Evolutionary conservation across 352 stramenopile genomes (phyloP).

Genomic region (Phytophthora pistaciae): DNA sequence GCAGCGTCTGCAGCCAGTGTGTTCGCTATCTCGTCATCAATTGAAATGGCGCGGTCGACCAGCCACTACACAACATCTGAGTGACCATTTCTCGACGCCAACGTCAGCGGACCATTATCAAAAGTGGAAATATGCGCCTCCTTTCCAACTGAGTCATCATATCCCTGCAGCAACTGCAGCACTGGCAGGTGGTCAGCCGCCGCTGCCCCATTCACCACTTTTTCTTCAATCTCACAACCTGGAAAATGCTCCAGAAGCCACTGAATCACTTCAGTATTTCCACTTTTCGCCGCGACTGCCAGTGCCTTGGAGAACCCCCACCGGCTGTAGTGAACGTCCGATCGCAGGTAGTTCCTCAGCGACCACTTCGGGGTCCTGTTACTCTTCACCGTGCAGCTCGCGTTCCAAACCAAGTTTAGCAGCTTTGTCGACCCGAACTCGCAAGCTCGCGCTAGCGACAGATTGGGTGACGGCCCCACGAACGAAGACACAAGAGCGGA

Average conservation of each 20-base stretch:
- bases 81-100: background rate
- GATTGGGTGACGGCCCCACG: background rate
- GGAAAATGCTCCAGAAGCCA: slow-evolving; percentile 1
- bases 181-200: background rate
- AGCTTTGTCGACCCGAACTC: background rate
- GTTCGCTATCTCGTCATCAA: background rate
- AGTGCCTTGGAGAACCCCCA: background rate
- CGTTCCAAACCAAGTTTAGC: background rate
- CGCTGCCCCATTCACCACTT: background rate
- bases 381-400: background rate
- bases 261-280: background rate
- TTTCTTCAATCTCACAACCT: background rate
- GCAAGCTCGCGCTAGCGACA: background rate
- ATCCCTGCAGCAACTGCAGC: background rate
- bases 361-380: background rate
- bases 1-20: background rate
- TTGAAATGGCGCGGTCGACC: background rate
- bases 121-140: background rate
- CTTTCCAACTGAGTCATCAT: background rate
- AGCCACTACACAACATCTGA: background rate
- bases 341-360: background rate
- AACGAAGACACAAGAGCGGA: background rate
- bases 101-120: background rate
- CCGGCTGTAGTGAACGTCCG: background rate
- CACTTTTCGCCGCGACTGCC: background rate